Evolutionary conservation across 2,329 filamentous ascomycete genomes (phyloP), one percentile per base, ranked within the genome.

Genomic region (Pseudocercospora macadamiae): DNA sequence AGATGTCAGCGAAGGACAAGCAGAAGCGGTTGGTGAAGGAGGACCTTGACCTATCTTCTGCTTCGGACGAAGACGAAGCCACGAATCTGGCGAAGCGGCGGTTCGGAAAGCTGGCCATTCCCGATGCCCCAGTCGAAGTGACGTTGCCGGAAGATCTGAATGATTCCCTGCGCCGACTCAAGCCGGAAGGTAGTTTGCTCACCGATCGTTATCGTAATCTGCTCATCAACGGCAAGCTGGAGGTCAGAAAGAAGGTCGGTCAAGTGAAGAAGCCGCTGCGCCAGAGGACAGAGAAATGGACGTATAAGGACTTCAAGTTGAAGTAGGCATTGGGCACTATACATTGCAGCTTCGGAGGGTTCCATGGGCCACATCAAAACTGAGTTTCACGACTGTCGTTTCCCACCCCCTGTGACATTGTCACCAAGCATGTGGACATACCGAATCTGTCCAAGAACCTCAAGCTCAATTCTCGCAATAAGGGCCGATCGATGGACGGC

Each of bases 101-200:
- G 69, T 83, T 96, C 19, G 91, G 91, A 68, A 79, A 81, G 64
- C 89, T 89, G 71, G 85, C 84, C 66, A 76, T 95, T 44, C 92
- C 91, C 0, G 88, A 95, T 71, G 89, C 79, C 9, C 75, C 76
- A 2, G 72, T 82, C 7, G 80, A 82, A 67, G 75, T 82, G 52
- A 76, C 80, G 5, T 73, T 82, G 4, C 75, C 78, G 44, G 80
- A 82, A 56, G 80, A 82, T 64, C 72, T 82, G 21, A 75, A 79
- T 65, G 80, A 82, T 56, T 80, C 79, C 1, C 70, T 82, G 51
- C 74, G 79, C 37, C 74, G 75, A 37, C 72, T 82, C 65, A 96
- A 93, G 76, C 95, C 95, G 0, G 95, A 99, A 75, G 95, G 95
- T n/a, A 97, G 97, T 72, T 79, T 97, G 36, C 81, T 99, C 67